Percentiles rank a stretch among this genome's conserved stretches.
Evolutionary conservation across 495 filamentous ascomycete genomes (phyloP).

Genomic region (Pseudevernia furfuracea): DNA sequence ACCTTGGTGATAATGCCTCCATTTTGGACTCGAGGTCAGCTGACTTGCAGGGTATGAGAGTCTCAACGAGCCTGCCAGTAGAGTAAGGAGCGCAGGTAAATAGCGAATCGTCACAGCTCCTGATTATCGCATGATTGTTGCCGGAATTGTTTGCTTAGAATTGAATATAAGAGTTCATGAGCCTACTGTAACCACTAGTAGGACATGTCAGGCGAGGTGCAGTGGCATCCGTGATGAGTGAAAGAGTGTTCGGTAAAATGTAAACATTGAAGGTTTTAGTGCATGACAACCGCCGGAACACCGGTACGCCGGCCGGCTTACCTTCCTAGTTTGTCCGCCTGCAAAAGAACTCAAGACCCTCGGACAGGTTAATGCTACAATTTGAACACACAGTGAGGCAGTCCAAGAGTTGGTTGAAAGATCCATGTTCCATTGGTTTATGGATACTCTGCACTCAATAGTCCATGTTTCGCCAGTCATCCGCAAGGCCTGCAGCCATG

Average conservation of each 20-base stretch:
- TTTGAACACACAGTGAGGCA: background rate
- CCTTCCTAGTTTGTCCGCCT: background rate
- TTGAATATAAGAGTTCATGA: background rate
- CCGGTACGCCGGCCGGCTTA: too few relatives aligned
- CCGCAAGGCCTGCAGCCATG: background rate
- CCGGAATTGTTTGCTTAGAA: background rate
- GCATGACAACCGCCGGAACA: slow-evolving; percentile 16
- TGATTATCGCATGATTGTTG: background rate
- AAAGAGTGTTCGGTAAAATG: background rate
- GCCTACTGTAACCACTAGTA: background rate
- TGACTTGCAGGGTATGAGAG: background rate
- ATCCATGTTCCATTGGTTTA: background rate
- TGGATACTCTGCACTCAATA: background rate
- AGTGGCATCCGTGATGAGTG: background rate
- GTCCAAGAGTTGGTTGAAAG: background rate
- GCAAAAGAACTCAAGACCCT: background rate
- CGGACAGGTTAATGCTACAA: background rate
- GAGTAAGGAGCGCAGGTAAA: background rate
- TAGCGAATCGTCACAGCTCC: background rate
- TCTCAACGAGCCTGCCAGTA: background rate
- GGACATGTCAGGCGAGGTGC: background rate
- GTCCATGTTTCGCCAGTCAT: background rate
- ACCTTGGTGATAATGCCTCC: slow-evolving; percentile 66
- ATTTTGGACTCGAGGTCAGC: slow-evolving; percentile 29
- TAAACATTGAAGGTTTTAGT: background rate